phyloP scores from a whole-genome alignment of 129 eudicot species.

The Rutidosis leptorrhynchoides region DNA sequence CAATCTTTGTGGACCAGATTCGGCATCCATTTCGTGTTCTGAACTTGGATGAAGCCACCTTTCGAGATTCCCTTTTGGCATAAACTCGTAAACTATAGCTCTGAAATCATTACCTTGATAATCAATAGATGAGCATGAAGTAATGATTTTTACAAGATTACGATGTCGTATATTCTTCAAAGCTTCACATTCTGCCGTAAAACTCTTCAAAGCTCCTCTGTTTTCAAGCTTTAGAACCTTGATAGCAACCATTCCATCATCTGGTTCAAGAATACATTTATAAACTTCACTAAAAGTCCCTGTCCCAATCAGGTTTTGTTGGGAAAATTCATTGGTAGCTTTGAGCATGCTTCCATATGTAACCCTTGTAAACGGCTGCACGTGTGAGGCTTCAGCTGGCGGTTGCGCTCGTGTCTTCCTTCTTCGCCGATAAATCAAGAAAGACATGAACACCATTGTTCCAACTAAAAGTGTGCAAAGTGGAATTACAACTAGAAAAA shows the following conservation, averaged over 20 bases:
- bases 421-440: conserved; percentile 23
- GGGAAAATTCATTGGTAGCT: conserved; percentile 36
- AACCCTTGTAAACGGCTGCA: conserved; percentile 26
- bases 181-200: conserved; percentile 37
- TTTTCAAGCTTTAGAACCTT: conserved; percentile 37
- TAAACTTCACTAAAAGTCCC: conserved; percentile 38
- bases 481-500: conserved; percentile 22
- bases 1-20: conserved; percentile 18
- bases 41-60: conserved; percentile 35
- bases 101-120: conserved; percentile 41
- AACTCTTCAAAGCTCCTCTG: conserved; percentile 37
- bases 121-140: conserved; percentile 39
- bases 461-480: conserved; percentile 14
- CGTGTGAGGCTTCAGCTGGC: not conserved
- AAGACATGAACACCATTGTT: conserved; percentile 11
- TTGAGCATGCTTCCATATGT: conserved; percentile 35
- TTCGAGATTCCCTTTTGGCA: conserved; percentile 46
- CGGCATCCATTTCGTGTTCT: conserved; percentile 5
- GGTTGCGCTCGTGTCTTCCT: conserved; percentile 17
- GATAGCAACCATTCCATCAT: conserved; percentile 25
- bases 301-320: conserved; percentile 28
- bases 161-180: conserved; percentile 39
- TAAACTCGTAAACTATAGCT: conserved; percentile 36
- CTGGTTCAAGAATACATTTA: conserved; percentile 32
- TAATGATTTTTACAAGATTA: conserved; percentile 37